phyloP scores from a whole-genome alignment of 2,329 filamentous ascomycete genomes.

The Fusarium torreyae region DNA sequence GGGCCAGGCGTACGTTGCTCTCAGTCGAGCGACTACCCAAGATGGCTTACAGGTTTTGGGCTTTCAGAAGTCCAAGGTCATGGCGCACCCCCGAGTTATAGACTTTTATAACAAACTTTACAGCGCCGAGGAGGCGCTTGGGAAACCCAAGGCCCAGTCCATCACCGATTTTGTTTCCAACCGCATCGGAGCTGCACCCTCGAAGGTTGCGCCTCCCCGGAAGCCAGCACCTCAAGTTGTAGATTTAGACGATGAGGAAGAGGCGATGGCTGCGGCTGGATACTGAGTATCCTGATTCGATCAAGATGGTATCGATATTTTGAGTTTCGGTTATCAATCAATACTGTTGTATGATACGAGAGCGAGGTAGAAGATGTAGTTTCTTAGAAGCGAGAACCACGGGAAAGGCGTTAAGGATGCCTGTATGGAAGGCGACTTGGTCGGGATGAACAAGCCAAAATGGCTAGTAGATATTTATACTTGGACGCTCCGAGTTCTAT shows the following conservation, averaged over 20 bases:
- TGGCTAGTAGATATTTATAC: conserved; percentile 37
- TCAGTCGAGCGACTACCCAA: conserved; percentile 92
- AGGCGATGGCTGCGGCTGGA: conserved; percentile 63
- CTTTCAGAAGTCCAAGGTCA: conserved; percentile 92
- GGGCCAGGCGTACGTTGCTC: conserved; percentile 95
- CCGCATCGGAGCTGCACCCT: conserved; percentile 50
- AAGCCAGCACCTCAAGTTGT: conserved; percentile 45
- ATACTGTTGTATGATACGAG: conserved; percentile 33
- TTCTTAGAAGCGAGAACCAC: conserved; percentile 17
- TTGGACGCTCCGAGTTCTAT: conserved; percentile 30
- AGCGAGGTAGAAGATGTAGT: background rate
- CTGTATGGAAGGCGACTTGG: conserved; percentile 18
- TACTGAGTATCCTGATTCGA: conserved; percentile 47
- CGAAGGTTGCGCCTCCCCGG: conserved; percentile 26
- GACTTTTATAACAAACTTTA: conserved; percentile 88
- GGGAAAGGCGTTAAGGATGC: conserved; percentile 33
- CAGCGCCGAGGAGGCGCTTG: conserved; percentile 73
- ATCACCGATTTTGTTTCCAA: conserved; percentile 60
- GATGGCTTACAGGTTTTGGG: conserved; percentile 88
- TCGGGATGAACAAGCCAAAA: conserved; percentile 19
- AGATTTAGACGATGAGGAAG: conserved; percentile 66
- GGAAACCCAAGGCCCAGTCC: conserved; percentile 49
- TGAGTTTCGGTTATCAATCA: conserved; percentile 15
- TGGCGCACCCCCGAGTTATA: conserved; percentile 91
- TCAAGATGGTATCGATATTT: conserved; percentile 3